phyloP scores from a whole-genome alignment of 495 filamentous ascomycete genomes.

The Hypoxylon lienhwacheense region DNA sequence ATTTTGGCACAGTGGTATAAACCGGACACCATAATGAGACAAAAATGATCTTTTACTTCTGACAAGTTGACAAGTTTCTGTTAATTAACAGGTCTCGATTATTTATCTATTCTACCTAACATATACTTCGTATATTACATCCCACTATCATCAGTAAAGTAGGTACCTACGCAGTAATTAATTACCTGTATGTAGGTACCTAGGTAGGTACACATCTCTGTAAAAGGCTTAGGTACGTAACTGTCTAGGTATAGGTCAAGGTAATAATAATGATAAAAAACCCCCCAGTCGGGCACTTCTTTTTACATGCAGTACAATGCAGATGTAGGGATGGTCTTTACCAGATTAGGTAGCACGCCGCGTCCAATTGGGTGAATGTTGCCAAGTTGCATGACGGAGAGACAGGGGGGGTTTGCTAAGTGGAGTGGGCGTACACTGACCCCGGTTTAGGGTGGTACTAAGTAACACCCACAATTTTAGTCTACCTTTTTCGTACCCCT shows the following conservation, averaged over 20 bases:
- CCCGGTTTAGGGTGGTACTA: conserved; percentile 27
- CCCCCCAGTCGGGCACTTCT: not conserved
- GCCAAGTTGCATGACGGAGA: conserved; percentile 37
- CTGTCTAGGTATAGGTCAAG: too few species aligned
- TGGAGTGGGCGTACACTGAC: conserved; percentile 22
- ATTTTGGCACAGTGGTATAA: too few species aligned
- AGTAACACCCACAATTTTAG: conserved; percentile 34
- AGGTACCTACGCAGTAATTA: too few species aligned
- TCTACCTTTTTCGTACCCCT: conserved; percentile 28
- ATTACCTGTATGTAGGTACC: too few species aligned
- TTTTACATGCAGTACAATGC: conserved; percentile 8
- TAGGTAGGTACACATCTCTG: too few species aligned
- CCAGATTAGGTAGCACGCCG: conserved; percentile 22
- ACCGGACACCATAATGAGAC: too few species aligned
- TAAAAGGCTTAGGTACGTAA: not conserved
- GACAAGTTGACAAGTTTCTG: too few species aligned
- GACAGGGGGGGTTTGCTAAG: conserved; percentile 25
- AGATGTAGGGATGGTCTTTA: conserved; percentile 26
- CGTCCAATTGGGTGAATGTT: conserved; percentile 34
- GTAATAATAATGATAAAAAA: conserved; percentile 4
- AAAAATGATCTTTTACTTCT: too few species aligned
- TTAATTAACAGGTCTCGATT: too few species aligned
- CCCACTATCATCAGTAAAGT: too few species aligned
- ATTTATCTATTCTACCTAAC: not conserved
- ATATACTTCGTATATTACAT: not conserved